Evolutionary conservation across 208 protist species (phyloP).

Genomic region (Leptomonas pyrrhocoris): DNA sequence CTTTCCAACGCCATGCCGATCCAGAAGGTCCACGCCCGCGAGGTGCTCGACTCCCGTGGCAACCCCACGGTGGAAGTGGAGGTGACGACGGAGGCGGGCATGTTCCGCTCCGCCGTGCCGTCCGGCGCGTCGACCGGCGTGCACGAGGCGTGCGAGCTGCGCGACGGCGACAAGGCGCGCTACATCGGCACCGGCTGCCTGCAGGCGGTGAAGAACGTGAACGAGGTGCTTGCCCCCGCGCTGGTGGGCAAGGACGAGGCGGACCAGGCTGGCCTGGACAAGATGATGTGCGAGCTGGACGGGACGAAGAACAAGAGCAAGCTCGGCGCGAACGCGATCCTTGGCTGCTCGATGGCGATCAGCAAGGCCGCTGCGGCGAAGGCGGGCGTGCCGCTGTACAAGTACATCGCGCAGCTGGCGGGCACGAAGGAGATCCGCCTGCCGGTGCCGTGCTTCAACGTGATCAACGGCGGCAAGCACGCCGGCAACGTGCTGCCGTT

Average conservation of each 20-base stretch:
- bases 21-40: conserved; percentile 84
- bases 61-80: conserved; percentile 97
- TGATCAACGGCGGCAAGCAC: conserved; percentile 99
- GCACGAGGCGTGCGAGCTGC: conserved; percentile 97
- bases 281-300: conserved; percentile 96
- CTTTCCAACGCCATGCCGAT: conserved; percentile 61
- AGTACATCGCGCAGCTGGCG: conserved; percentile 94
- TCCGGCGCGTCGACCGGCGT: conserved; percentile 99
- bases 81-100: conserved; percentile 93
- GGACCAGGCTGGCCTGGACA: conserved; percentile 93
- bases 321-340: conserved; percentile 98
- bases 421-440: conserved; percentile 84
- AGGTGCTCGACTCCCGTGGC: conserved; percentile 89
- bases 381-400: conserved; percentile 93
- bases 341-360: conserved; percentile 98
- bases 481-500: conserved; percentile 96
- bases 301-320: conserved; percentile 97
- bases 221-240: conserved; percentile 91
- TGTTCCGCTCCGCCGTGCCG: conserved; percentile 98
- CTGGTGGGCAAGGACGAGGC: conserved; percentile 93
- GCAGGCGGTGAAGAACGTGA: conserved; percentile 97
- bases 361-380: conserved; percentile 95
- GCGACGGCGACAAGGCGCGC: conserved; percentile 94
- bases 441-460: conserved; percentile 98
- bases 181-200: conserved; percentile 98